Evolutionary conservation across 192 early-diverging fungal genomes (phyloP).

Genomic region (Coemansia sp.): DNA sequence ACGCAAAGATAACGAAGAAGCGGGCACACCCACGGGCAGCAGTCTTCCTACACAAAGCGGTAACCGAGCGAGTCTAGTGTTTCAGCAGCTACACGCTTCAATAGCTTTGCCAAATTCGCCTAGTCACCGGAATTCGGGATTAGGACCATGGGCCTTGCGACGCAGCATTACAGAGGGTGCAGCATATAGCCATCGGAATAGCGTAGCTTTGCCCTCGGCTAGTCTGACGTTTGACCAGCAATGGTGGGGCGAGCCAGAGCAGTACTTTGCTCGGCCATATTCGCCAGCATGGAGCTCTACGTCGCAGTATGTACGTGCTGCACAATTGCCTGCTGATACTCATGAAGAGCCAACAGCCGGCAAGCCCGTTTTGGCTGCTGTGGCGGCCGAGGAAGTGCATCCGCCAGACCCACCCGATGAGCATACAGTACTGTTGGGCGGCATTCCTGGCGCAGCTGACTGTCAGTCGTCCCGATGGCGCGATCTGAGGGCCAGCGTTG

Average conservation of each 20-base stretch:
- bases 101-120: constrained; percentile 10
- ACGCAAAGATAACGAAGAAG: not conserved
- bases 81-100: constrained; percentile 49
- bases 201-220: not conserved
- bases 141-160: constrained; percentile 13
- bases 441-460: not conserved
- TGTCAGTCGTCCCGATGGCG: not conserved
- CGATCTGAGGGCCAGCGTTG: not conserved
- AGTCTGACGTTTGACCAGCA: not conserved
- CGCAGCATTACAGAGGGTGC: constrained; percentile 20
- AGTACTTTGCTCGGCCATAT: not conserved
- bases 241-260: not conserved
- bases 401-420: not conserved
- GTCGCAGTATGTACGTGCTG: not conserved
- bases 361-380: not conserved
- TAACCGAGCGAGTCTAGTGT: constrained; percentile 38
- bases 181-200: not conserved
- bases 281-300: not conserved
- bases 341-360: not conserved
- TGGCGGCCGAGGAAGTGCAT: not conserved
- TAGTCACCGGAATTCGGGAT: not conserved
- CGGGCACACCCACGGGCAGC: not conserved
- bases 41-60: not conserved
- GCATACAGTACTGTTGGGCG: not conserved
- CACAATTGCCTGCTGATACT: not conserved